phyloP scores from a whole-genome alignment of 1,284 basidiomycete genomes.

The Thelephora terrestris region DNA sequence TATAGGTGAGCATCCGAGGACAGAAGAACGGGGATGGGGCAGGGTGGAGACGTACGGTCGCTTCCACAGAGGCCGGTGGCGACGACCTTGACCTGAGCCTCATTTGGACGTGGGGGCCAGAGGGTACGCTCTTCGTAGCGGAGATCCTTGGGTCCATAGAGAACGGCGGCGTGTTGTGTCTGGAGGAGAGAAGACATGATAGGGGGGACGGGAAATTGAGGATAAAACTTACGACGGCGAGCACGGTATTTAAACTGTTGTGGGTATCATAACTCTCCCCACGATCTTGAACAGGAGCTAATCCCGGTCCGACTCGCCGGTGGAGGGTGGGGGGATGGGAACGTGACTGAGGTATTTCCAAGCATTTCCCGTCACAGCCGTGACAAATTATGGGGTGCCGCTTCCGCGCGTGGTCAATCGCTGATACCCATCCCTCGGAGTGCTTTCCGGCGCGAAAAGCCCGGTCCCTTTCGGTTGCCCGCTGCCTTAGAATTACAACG shows the following conservation, averaged over 20 bases:
- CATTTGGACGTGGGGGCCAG: constrained; percentile 54
- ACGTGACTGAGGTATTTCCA: neutral
- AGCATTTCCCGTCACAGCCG: neutral
- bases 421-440: neutral
- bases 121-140: constrained; percentile 57
- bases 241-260: neutral
- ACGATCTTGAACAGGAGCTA: no score
- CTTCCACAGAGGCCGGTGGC: constrained; percentile 90
- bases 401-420: neutral
- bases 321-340: constrained; percentile 11
- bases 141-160: constrained; percentile 64
- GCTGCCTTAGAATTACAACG: neutral
- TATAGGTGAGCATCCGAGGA: constrained; percentile 10
- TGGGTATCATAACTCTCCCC: neutral
- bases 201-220: constrained; percentile 8
- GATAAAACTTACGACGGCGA: neutral
- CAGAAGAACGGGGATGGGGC: neutral
- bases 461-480: neutral
- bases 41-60: constrained; percentile 51
- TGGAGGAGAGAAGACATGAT: constrained; percentile 51
- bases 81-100: constrained; percentile 66
- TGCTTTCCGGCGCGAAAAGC: neutral
- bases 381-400: neutral
- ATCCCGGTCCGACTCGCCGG: no score
- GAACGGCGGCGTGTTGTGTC: constrained; percentile 54